phyloP scores from a whole-genome alignment of 352 stramenopile genomes.

The Globisporangium apiculatum region DNA sequence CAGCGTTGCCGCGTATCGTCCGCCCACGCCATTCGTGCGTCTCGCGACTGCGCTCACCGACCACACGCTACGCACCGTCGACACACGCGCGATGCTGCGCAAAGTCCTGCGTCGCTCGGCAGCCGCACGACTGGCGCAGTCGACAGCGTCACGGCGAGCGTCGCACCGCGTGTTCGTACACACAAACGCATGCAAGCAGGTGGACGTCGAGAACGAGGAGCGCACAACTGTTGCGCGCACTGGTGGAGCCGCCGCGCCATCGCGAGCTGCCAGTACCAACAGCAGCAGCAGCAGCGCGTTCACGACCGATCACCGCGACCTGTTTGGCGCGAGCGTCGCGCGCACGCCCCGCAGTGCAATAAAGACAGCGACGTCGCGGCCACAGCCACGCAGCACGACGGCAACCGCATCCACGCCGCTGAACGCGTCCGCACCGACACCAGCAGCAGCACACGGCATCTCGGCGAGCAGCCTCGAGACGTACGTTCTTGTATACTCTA shows the following conservation, averaged over 20 bases:
- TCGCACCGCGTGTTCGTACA: conserved; percentile 7
- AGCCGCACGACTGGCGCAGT: conserved; percentile 1
- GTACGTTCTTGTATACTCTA: conserved; percentile 4
- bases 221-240: too few relatives aligned
- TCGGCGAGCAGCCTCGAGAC: conserved; percentile 10
- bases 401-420: neutral
- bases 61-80: neutral
- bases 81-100: conserved; percentile 10
- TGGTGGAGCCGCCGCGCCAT: neutral
- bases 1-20: too few relatives aligned
- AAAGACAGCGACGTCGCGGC: neutral
- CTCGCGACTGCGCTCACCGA: neutral
- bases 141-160: neutral
- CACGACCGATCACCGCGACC: conserved; percentile 4
- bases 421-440: neutral
- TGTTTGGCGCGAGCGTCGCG: conserved; percentile 4
- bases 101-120: conserved; percentile 13
- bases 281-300: neutral
- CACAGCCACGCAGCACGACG: neutral
- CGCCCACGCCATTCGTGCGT: too few relatives aligned
- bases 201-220: conserved; percentile 7
- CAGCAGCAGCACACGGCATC: neutral
- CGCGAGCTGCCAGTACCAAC: neutral
- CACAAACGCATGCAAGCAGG: conserved; percentile 14
- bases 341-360: neutral